A percentile compares a stretch with the other conserved stretches of the same genome.
These are phyloP conservation scores for Diutina ranongensis DNA, from an alignment of 1,139 yeast genomes.

Conservation along the genomic window DNA sequence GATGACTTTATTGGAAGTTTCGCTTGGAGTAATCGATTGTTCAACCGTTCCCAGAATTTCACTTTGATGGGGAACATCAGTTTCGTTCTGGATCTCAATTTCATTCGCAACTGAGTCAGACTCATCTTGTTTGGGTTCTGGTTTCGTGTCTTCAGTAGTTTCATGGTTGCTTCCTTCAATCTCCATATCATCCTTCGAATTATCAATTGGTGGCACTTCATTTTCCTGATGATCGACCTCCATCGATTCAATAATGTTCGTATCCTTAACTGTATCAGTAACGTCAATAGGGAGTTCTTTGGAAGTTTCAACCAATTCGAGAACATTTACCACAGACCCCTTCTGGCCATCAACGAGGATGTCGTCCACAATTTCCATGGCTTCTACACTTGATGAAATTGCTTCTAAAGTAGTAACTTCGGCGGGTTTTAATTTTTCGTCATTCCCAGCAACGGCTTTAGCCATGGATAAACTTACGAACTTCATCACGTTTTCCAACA, in stretches of 20 bases:
- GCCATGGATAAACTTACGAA: not conserved
- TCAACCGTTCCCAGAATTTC: too few relatives aligned
- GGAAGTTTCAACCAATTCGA: not conserved
- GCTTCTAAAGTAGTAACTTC: not conserved
- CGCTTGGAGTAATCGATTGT: too few relatives aligned
- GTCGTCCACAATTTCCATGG: not conserved
- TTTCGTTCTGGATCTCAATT: too few relatives aligned
- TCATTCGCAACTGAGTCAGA: too few relatives aligned
- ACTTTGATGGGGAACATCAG: too few relatives aligned
- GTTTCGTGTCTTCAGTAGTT: too few relatives aligned
- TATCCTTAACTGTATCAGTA: not conserved
- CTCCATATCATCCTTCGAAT: too few relatives aligned
- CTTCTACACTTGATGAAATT: not conserved
- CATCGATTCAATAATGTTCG: not conserved
- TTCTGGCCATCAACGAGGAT: not conserved
- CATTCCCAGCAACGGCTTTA: too few relatives aligned
- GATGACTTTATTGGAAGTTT: too few relatives aligned
- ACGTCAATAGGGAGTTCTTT: not conserved
- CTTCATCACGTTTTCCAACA: not conserved
- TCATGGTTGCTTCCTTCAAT: too few relatives aligned
- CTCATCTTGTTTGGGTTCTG: too few relatives aligned
- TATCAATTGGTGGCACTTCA: not conserved
- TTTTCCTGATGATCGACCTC: not conserved
- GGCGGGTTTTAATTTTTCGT: not conserved
- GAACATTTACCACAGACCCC: not conserved